phyloP scores from a whole-genome alignment of 805 yeast genomes.

The Yarrowia keelungensis region DNA sequence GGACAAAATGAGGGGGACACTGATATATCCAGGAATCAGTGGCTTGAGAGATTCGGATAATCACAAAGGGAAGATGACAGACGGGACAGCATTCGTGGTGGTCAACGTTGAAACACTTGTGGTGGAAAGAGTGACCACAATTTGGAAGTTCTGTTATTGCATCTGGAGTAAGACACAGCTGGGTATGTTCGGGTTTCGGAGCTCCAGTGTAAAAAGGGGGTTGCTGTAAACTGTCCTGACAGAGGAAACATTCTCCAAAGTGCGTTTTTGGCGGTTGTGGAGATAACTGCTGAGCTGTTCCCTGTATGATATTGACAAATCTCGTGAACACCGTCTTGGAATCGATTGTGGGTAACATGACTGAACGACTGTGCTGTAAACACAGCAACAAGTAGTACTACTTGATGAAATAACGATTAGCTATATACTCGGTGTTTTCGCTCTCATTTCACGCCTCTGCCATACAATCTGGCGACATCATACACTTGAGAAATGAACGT shows the following conservation, averaged over 20 bases:
- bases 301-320: not conserved
- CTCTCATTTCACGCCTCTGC: no score
- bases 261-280: not conserved
- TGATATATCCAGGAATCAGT: slow-evolving; percentile 9
- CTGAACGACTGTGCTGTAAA: no score
- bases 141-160: not conserved
- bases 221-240: not conserved
- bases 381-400: no score
- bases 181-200: not conserved
- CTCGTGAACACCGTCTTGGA: not conserved
- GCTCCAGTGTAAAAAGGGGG: not conserved
- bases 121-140: slow-evolving; percentile 9
- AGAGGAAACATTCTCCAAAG: not conserved
- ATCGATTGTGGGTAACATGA: not conserved
- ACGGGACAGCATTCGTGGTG: not conserved
- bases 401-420: no score
- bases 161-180: not conserved
- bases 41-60: slow-evolving; percentile 4
- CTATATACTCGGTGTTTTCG: no score
- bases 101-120: not conserved
- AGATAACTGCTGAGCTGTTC: not conserved
- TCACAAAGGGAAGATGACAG: not conserved
- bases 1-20: slow-evolving; percentile 21
- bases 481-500: no score
- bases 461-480: no score